phyloP scores from a whole-genome alignment of 805 yeast genomes.

The Kodamaea kaohsiungensis region DNA sequence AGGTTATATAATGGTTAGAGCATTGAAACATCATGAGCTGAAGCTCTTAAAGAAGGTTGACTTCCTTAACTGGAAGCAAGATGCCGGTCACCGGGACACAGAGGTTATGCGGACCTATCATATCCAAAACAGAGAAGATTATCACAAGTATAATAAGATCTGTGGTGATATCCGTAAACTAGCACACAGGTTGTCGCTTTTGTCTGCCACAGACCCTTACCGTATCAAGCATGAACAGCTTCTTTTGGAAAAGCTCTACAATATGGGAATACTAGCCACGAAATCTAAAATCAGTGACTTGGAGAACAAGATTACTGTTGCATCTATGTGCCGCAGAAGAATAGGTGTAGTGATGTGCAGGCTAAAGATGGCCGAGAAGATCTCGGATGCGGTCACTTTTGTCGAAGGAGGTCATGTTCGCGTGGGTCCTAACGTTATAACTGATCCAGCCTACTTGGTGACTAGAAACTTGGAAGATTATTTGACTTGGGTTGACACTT shows the following conservation, averaged over 20 bases:
- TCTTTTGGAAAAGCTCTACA: conserved; percentile 80
- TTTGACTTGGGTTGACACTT: conserved; percentile 95
- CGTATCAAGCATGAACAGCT: conserved; percentile 87
- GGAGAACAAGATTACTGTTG: conserved; percentile 88
- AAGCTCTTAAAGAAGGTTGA: conserved; percentile 93
- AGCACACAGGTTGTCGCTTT: conserved; percentile 79
- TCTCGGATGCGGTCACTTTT: conserved; percentile 85
- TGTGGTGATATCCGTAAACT: conserved; percentile 90
- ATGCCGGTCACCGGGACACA: conserved; percentile 92
- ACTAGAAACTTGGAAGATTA: conserved; percentile 95
- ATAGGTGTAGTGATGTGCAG: conserved; percentile 94
- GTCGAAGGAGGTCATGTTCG: conserved; percentile 97
- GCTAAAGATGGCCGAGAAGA: conserved; percentile 87
- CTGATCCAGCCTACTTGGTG: conserved; percentile 93
- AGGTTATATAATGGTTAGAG: conserved; percentile 63
- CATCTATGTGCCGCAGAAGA: conserved; percentile 89
- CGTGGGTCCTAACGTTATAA: conserved; percentile 93
- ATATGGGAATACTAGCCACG: conserved; percentile 88
- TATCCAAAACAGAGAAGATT: conserved; percentile 92
- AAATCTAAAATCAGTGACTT: conserved; percentile 87
- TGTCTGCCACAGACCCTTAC: conserved; percentile 85
- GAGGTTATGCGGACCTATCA: conserved; percentile 95
- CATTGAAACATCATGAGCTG: conserved; percentile 92
- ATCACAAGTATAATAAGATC: conserved; percentile 87
- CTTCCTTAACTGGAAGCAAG: conserved; percentile 97